Percentiles rank a stretch among this genome's conserved stretches.
phyloP scores from a whole-genome alignment of 1,284 basidiomycete species.

The Cryptococcus neoformans region DNA sequence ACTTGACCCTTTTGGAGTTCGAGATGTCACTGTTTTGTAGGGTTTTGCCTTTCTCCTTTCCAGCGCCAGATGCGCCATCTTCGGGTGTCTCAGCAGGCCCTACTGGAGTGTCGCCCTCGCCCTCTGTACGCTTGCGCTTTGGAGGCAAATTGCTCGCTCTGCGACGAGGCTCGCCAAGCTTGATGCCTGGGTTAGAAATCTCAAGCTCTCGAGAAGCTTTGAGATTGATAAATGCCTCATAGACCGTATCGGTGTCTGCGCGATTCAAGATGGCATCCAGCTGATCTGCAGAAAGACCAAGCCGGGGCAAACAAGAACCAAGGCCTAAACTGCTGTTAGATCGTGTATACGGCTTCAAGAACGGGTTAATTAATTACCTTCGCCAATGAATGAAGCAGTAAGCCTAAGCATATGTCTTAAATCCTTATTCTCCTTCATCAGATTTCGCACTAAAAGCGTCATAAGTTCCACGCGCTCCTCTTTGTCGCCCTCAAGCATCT shows the following conservation, averaged over 20 bases:
- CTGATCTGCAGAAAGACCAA: constrained; percentile 68
- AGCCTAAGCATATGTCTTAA: constrained; percentile 72
- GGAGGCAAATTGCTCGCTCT: constrained; percentile 1
- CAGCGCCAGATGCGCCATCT: background rate
- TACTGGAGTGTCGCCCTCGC: background rate
- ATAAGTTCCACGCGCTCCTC: constrained; percentile 81
- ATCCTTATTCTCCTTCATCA: constrained; percentile 83
- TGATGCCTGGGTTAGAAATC: constrained; percentile 33
- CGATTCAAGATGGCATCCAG: constrained; percentile 76
- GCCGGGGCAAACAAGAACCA: constrained; percentile 65
- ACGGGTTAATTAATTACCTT: constrained; percentile 53
- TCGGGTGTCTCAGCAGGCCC: background rate
- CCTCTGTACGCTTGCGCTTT: constrained; percentile 29
- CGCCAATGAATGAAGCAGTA: constrained; percentile 75
- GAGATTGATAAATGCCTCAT: constrained; percentile 69
- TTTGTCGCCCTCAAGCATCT: constrained; percentile 81
- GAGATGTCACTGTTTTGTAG: background rate
- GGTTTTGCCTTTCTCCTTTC: constrained; percentile 1
- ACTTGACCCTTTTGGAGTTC: background rate
- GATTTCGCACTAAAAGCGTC: constrained; percentile 76
- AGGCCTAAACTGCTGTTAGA: constrained; percentile 20
- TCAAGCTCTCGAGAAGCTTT: constrained; percentile 44
- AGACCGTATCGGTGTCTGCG: constrained; percentile 85
- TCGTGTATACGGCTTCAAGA: background rate
- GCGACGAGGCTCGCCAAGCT: constrained; percentile 21